Conservation (phyloP, 306 rosid genomes). For the Benincasa hispida region DNA sequence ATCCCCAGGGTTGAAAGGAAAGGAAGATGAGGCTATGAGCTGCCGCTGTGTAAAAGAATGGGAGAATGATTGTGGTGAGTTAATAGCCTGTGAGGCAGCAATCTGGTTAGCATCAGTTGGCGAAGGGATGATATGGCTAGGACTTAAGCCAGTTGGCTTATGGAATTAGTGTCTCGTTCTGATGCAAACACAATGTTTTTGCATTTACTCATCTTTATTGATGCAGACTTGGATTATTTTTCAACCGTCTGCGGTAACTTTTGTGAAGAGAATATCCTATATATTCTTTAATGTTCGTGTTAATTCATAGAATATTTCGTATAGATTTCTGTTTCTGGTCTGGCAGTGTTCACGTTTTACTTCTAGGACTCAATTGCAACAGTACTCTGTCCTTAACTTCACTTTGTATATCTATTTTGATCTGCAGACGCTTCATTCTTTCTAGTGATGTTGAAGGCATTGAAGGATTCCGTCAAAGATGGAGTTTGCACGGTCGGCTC, state of each 20-base stretch:
- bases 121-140: too few relatives aligned
- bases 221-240: neutral
- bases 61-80: too few relatives aligned
- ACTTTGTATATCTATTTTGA: neutral
- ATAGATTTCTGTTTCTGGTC: neutral
- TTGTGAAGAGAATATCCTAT: neutral
- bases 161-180: too few relatives aligned
- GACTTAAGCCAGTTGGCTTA: too few relatives aligned
- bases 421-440: slow-evolving; percentile 73
- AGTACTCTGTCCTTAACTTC: neutral
- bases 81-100: too few relatives aligned
- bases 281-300: neutral
- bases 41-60: too few relatives aligned
- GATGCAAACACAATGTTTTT: too few relatives aligned
- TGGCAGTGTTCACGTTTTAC: neutral
- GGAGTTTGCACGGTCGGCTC: slow-evolving; percentile 92
- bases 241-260: neutral
- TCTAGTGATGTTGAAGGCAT: slow-evolving; percentile 82
- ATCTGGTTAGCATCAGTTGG: too few relatives aligned
- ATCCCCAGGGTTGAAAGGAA: too few relatives aligned
- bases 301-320: neutral
- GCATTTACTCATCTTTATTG: too few relatives aligned
- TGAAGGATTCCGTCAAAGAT: slow-evolving; percentile 82
- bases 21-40: too few relatives aligned
- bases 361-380: neutral